phyloP scores from a whole-genome alignment of 768 basidiomycete species.

The Phaeotremella skinneri region DNA sequence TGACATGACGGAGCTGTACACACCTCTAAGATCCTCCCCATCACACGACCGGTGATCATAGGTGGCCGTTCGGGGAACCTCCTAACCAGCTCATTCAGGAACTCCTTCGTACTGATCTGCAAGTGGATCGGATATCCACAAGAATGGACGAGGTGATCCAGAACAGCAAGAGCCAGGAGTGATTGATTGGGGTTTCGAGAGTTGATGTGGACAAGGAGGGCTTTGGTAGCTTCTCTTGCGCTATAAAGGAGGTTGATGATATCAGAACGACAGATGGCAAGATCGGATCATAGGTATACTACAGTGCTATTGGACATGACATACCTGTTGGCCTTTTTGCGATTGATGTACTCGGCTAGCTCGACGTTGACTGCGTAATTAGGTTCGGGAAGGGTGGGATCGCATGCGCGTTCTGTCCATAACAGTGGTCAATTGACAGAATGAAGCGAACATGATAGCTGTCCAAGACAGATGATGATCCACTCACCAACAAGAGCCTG shows the following conservation, averaged over 20 bases:
- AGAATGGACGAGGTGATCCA: conserved; percentile 67
- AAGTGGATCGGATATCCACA: conserved; percentile 98
- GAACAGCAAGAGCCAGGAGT: conserved; percentile 65
- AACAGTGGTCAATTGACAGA: not conserved
- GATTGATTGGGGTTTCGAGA: conserved; percentile 90
- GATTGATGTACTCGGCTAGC: conserved; percentile 87
- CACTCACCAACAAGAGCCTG: conserved; percentile 50
- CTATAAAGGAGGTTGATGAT: conserved; percentile 53
- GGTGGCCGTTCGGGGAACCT: conserved; percentile 97
- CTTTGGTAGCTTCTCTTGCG: conserved; percentile 87
- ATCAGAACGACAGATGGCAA: not conserved
- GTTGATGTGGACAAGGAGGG: conserved; percentile 77
- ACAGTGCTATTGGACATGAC: conserved; percentile 5
- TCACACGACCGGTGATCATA: conserved; percentile 88
- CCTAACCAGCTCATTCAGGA: conserved; percentile 95
- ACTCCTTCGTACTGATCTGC: conserved; percentile 95
- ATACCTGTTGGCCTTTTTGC: conserved; percentile 93
- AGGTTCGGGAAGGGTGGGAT: conserved; percentile 78
- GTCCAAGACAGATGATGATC: not conserved
- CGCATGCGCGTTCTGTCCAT: conserved; percentile 68
- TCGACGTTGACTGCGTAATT: conserved; percentile 91
- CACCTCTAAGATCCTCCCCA: conserved; percentile 83
- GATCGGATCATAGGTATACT: conserved; percentile 1
- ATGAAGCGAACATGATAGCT: not conserved
- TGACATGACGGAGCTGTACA: not conserved